Evolutionary conservation across 768 basidiomycete species (phyloP), one percentile per base, ranked within the genome.

Genomic region (Mycena kentingensis): DNA sequence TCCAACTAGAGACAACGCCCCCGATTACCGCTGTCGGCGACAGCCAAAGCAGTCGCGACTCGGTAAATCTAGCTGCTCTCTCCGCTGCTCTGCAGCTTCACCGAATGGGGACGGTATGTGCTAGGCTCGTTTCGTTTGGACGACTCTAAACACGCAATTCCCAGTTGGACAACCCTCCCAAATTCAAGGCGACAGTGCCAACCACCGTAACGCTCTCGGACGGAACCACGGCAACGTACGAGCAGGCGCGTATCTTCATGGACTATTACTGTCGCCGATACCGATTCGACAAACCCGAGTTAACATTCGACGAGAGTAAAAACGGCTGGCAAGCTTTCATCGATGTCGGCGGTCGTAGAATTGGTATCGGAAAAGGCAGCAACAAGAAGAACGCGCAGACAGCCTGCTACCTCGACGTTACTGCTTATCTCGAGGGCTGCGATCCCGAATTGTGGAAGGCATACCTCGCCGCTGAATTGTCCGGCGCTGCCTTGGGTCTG

Each of bases 261-360:
- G 94, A 95, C 57, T 98, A 89, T 67, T 98, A 98, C 63, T 96
- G 93, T 65, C 80, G 84, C 38, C 77, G 83, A 29, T 97, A 84
- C 66, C 73, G 74, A 22, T 94, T 94, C 63, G 75, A 78, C 10
- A 81, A 80, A 56, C 91, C 92, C 2, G 87, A 89, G 43, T 70
- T 96, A 54, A 75, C 77, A 13, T 87, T 79, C 53, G 68, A 72
- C 1, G 73, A 74, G 35, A 37, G 61, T 34, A 70, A 65, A 18
- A 61, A 63, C 22, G 67, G 60, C 5, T 93, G 91, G 90, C 82
- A 90, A 59, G 87, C 87, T 3, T 70, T 83, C 53, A 85, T 95
- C 78, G 76, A 76, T 32, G 88, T 97, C 46, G 84, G 82, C 18
- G 88, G 84, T 2, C 80, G 85, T 35, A 81, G 83, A 52, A 93